Conservation (phyloP, 306 rosid genomes). For the Boehmeria nivea region DNA sequence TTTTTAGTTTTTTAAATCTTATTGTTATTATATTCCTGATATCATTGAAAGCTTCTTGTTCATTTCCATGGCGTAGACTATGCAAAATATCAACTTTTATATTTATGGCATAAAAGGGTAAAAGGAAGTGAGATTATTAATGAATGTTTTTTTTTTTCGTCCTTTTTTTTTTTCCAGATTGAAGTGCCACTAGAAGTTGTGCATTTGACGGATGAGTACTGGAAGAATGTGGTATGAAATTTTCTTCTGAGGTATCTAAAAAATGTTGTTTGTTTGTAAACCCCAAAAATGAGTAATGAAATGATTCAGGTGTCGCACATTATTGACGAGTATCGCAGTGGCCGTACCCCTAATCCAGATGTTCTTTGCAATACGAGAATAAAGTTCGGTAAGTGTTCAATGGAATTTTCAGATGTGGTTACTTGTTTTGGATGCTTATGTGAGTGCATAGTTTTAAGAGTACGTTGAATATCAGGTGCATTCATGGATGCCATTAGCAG, state of each 20-base stretch:
- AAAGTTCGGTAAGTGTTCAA: constrained; percentile 65
- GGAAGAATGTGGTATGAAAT: constrained; percentile 74
- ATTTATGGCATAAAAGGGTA: neutral
- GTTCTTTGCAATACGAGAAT: constrained; percentile 95
- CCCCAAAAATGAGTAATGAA: constrained; percentile 13
- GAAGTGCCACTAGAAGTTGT: constrained; percentile 78
- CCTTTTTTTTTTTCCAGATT: constrained; percentile 42
- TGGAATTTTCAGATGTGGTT: constrained; percentile 9
- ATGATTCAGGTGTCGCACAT: constrained; percentile 70
- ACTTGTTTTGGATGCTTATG: neutral
- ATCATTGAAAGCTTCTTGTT: neutral
- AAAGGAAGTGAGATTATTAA: constrained; percentile 3
- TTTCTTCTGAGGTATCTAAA: neutral
- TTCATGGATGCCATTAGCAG: constrained; percentile 78
- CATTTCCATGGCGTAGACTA: no score
- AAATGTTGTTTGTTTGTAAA: neutral
- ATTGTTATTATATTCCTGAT: no score
- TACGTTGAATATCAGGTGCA: constrained; percentile 49
- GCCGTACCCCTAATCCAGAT: constrained; percentile 91
- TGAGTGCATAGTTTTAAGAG: constrained; percentile 3
- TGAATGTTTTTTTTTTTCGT: constrained; percentile 5
- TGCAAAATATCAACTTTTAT: neutral
- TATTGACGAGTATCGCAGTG: constrained; percentile 82
- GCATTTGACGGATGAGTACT: constrained; percentile 92
- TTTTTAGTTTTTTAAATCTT: no score